Evolutionary conservation across 805 yeast species (phyloP), one percentile per base, ranked within the genome.

Genomic region (Pichia pseudocactophila): DNA sequence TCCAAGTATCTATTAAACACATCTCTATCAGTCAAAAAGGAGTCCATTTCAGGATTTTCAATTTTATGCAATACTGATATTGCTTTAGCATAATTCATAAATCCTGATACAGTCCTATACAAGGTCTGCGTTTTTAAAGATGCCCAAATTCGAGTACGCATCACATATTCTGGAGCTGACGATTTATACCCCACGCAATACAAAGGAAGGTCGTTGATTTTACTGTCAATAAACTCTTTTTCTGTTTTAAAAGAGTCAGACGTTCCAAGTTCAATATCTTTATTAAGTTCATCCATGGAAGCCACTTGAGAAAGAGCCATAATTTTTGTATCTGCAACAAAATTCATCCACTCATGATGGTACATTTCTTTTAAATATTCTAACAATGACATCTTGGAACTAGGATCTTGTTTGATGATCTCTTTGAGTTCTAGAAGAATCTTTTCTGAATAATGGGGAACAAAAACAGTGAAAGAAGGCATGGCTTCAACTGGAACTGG

Each of bases 111-210:
- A 0, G 96, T 87, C 32, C 96, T 66, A 55, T 80, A 88, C 41
- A 87, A 65, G 0, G 96, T 87, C 56, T 87, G 96, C 2, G 85
- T 75, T 53, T 95, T 69, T 41, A 83, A 62, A 0, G 95, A 84
- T 0, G 95, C 84, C 96, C 96, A 87, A 2, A 86, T 71, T 54
- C 95, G 69, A 0, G 95, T 86, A 57, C 94, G 65, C 48, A 82
- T 56, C 3, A 76, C 71, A 50, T 72, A 76, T 42, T 78, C 79
- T 0, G 83, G 79, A 3, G 76, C 69, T 2, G 87, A 72, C 19
- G 75, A 67, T 48, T 78, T 80, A 61, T 81, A 85, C 0, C 95
- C 95, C 49, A 83, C 65, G 50, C 80, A 78, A 47, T 81, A 76
- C 45, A 70, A 77, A 1, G 94, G 90, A 27, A 84, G 56, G 46